A percentile compares a stretch with the other conserved stretches of the same genome.
phyloP scores from a whole-genome alignment of 495 filamentous ascomycete genomes.

The Endocarpon pusillum region DNA sequence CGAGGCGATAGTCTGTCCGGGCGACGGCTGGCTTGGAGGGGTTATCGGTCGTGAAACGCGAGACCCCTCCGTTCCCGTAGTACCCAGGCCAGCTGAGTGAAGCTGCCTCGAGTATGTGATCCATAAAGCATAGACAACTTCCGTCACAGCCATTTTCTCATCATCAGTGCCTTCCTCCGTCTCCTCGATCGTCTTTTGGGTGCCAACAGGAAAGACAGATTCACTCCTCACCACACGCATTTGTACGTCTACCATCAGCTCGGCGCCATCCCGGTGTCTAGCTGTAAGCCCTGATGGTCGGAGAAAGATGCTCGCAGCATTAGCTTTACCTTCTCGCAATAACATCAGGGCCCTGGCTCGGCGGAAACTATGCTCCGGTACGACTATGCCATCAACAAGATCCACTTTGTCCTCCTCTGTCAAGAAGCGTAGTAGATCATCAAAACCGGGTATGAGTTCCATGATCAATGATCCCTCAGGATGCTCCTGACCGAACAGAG shows the following conservation, averaged over 20 bases:
- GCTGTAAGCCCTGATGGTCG: constrained; percentile 70
- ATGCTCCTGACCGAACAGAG: constrained; percentile 72
- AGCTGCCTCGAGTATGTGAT: constrained; percentile 89
- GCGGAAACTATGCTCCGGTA: constrained; percentile 90
- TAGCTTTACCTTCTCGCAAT: constrained; percentile 58
- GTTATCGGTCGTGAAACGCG: constrained; percentile 4
- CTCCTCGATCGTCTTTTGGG: constrained; percentile 19
- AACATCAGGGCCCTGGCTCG: constrained; percentile 71
- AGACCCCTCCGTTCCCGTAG: not conserved
- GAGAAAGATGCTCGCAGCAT: constrained; percentile 56
- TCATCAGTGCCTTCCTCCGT: constrained; percentile 23
- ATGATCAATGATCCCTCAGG: constrained; percentile 66
- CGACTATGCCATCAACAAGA: constrained; percentile 83
- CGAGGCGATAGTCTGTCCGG: constrained; percentile 8
- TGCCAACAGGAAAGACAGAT: constrained; percentile 23
- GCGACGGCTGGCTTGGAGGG: constrained; percentile 2
- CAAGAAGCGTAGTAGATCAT: constrained; percentile 59
- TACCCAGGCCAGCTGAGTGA: constrained; percentile 50
- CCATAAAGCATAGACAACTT: constrained; percentile 91
- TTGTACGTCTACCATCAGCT: constrained; percentile 85
- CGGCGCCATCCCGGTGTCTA: constrained; percentile 72
- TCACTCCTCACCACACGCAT: constrained; percentile 90
- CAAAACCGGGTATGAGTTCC: constrained; percentile 73
- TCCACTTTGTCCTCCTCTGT: constrained; percentile 71
- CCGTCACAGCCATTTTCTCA: constrained; percentile 35